Base-by-base conservation (phyloP, 1,284 basidiomycete species). In the Cryptococcus sp. region DNA sequence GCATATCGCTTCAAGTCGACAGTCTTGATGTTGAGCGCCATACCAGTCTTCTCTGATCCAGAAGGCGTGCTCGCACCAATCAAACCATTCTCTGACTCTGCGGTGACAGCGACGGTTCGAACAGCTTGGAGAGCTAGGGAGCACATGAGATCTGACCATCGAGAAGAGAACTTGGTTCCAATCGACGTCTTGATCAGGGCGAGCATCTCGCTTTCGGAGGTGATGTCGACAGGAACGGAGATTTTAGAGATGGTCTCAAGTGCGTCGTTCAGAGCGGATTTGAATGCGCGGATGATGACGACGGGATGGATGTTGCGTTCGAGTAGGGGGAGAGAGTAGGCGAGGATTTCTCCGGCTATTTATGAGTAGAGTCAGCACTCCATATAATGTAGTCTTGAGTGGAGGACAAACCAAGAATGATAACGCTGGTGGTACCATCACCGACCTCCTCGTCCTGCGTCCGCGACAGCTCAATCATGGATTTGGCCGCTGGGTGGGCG, bases 361-460 rank as follows among this genome's bases (percentile, higher is more conserved):
- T 13, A 5, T 29, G 38, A 11, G 49, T 20, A 5, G 20, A 13
- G 40, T 43, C 40, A 29, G 40, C 40, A 43, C 13, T 4, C 5
- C 13, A 44, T 52, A 4, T 26, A 39, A 19, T 23, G 23, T 29
- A 3, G 39, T 38, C 23, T 25, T 19, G 46, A 22, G 19, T 19
- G 22, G 23, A n/a, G 3, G 19, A 48, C 85, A 69, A 69, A 93
- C 91, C 92, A 38, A 98, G 85, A 67, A 98, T 96, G 79, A 99
- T 97, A 52, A 98, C 94, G 73, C 89, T 92, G 19, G 94, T 99
- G 26, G 95, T 98, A 56, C 94, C 95, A 78, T 98, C 95, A 54
- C 94, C 95, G 64, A 96, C 95, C 75, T 99, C 95, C 80, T 99
- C 95, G 67, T 99, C 96, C 79, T 98, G 95, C 3, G 96, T 98